These are phyloP conservation scores for Capronia epimyces DNA, from an alignment of 2,329 filamentous ascomycete genomes.

Conservation along the genomic window DNA sequence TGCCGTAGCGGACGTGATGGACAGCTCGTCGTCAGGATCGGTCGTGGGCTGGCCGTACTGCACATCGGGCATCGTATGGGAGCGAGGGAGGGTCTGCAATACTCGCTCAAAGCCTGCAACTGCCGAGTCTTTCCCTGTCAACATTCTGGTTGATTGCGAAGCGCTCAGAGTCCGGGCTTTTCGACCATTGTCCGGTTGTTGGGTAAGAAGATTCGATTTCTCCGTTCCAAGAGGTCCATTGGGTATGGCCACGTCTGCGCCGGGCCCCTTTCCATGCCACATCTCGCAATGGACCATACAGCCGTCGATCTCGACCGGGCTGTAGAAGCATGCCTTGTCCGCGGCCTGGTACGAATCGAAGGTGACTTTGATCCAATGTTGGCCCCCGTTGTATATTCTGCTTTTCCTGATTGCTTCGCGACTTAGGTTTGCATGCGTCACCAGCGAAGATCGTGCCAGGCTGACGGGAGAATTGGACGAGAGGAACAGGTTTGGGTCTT, in stretches of 20 bases:
- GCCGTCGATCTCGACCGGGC: constrained; percentile 66
- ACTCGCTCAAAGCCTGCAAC: constrained; percentile 33
- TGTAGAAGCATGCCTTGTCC: constrained; percentile 62
- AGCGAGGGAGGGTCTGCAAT: constrained; percentile 36
- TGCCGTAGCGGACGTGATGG: constrained; percentile 36
- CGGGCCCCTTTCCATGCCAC: constrained; percentile 60
- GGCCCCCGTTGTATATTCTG: constrained; percentile 73
- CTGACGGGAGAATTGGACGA: constrained; percentile 51
- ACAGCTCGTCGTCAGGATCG: constrained; percentile 30
- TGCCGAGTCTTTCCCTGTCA: constrained; percentile 30
- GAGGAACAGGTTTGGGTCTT: constrained; percentile 67
- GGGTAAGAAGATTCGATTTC: constrained; percentile 6
- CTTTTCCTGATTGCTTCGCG: constrained; percentile 70
- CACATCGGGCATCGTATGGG: constrained; percentile 33
- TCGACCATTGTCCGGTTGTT: constrained; percentile 6
- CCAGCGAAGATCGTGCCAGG: constrained; percentile 40
- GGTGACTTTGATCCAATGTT: constrained; percentile 87
- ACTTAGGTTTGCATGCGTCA: constrained; percentile 59
- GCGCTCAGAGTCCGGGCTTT: constrained; percentile 29
- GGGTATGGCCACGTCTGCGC: constrained; percentile 58
- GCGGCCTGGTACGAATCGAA: constrained; percentile 70
- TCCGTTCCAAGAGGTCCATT: constrained; percentile 35
- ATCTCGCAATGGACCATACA: constrained; percentile 65
- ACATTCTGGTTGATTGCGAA: constrained; percentile 35
- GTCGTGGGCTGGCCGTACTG: constrained; percentile 34